Evolutionary conservation across 768 basidiomycete genomes (phyloP).

Genomic region (Rhodosporidiobolus odoratus): DNA sequence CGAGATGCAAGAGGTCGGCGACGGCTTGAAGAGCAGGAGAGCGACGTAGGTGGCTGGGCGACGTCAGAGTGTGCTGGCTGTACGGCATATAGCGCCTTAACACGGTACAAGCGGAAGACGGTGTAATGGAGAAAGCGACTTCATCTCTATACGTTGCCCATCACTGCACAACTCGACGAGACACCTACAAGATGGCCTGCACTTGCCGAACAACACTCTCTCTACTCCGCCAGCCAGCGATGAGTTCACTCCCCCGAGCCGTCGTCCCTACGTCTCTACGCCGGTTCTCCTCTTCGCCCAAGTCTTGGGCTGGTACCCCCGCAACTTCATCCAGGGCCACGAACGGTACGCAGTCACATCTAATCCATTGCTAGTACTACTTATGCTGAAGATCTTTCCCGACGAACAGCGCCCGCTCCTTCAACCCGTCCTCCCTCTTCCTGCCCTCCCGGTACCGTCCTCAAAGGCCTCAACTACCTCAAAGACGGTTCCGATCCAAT

Average conservation of each 20-base stretch:
- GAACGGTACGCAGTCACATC: neutral
- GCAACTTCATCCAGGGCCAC: neutral
- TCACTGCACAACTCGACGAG: neutral
- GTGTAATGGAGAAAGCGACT: too few relatives aligned
- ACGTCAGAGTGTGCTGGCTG: too few relatives aligned
- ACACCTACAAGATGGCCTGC: neutral
- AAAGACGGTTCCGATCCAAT: conserved; percentile 48
- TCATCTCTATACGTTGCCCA: neutral
- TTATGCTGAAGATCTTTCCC: neutral
- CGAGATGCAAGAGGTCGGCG: too few relatives aligned
- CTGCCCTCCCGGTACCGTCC: conserved; percentile 45
- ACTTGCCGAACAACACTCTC: neutral
- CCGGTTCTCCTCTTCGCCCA: neutral
- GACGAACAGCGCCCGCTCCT: neutral
- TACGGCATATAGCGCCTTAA: too few relatives aligned
- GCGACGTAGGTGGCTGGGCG: too few relatives aligned
- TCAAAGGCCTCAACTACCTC: conserved; percentile 46
- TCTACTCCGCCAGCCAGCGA: neutral
- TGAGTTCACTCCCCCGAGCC: neutral
- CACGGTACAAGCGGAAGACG: too few relatives aligned
- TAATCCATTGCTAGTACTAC: neutral
- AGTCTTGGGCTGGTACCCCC: neutral
- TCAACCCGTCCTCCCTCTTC: conserved; percentile 12
- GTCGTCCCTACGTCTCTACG: neutral
- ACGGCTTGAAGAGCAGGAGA: too few relatives aligned